Evolutionary conservation across 331 rosid species (phyloP), one percentile per base, ranked within the genome.

Genomic region (Pyrus hybrid): DNA sequence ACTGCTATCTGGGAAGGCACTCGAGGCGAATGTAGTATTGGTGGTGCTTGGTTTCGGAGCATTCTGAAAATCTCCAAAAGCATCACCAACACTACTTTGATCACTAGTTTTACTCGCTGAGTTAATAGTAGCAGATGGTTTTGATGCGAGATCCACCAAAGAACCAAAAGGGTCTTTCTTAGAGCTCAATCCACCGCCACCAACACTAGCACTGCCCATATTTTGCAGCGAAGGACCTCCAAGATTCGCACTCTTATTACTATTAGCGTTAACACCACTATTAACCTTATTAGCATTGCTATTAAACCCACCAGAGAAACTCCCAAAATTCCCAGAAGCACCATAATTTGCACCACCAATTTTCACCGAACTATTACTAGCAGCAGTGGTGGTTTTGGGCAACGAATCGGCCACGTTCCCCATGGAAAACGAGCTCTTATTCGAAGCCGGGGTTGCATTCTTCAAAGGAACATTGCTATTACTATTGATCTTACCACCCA

Each of bases 21-120:
- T 77, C 0, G 89, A 78, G 8, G 90, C 79, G 68, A 83, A 87
- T 8, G 89, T 11, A 2, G 78, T 32, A 8, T 76, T 29, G 83
- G 79, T 37, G 80, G 79, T 62, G 87, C 76, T 86, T 43, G 93
- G 79, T 78, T 88, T 86, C 21, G 91, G 64, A 67, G 91, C 93
- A 84, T 89, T 88, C 79, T 79, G 93, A 78, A 95, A 92, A 86
- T 86, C 89, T 57, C 99, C 97, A 90, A 92, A 95, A 73, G 77
- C 83, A 77, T 84, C 87, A 77, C 84, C 83, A 12, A 64, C 35
- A 18, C 81, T 83, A 6, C 74, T 80, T 71, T 43, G 53, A 77
- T 76, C 84, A 20, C n/a, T 58, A 12, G 65, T 61, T 75, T 83
- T 87, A 58, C 79, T 87, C 30, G 86, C 79, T 18, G 97, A 83